Base-by-base conservation (phyloP, 2,329 filamentous ascomycete species). In the Cephalotrichum gorgonifer region DNA sequence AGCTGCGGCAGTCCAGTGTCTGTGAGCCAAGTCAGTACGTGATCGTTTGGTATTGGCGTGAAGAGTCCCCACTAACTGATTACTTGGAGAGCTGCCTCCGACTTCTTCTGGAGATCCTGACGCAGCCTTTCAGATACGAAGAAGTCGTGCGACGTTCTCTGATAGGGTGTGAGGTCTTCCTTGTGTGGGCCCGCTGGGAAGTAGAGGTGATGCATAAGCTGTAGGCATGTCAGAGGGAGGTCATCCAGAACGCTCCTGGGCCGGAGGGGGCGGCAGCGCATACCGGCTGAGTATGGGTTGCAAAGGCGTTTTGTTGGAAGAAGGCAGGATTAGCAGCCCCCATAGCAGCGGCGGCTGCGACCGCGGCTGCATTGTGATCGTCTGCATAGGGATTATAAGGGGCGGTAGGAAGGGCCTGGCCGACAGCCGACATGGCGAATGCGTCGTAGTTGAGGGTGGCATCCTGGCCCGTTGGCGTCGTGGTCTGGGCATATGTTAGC, bases 161-260 rank as follows among this genome's bases (percentile, higher is more conserved):
- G 91, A 60, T 95, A 95, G 3, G 85, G 81, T 55, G 86, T 74
- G 27, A 95, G 73, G 54, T 88, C 88, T 53, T 91, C 86, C 52
- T 82, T 79, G 61, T 89, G 79, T n/a, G 87, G 83, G 6, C 88
- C 88, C 50, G 90, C 78, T 0, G 90, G 89, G 28, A 88, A 87
- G 64, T 98, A 98, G 12, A 95, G 76, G 64, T 98, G 93, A 63
- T 96, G 95, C 70, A 91, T 86, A 6, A 89, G 77, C 81, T 85
- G 20, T 15, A 52, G 15, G 23, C 22, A 28, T 44, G 35, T 14
- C 4, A 49, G n/a, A 43, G 20, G 38, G 27, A 22, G 22, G 15
- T 39, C 6, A 9, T 3, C 17, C 35, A 39, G n/a, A 33, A 14
- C 2, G 23, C 11, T 14, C 12, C 30, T 33, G 12, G 30, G 4